phyloP scores from a whole-genome alignment of 2,329 filamentous ascomycete species.

The Talaromyces sp. region DNA sequence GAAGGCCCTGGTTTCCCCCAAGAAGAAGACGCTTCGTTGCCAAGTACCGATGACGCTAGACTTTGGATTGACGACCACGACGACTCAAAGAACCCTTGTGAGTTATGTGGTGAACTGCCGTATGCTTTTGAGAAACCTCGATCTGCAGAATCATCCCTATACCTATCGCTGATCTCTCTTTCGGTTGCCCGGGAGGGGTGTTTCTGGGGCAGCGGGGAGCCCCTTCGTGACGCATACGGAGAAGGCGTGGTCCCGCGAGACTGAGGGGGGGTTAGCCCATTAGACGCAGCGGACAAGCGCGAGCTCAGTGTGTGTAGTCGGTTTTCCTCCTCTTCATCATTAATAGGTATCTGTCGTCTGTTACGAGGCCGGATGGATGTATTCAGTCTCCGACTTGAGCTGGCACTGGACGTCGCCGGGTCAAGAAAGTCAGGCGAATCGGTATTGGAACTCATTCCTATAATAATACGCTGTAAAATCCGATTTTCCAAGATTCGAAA shows the following conservation, averaged over 20 bases:
- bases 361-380: slow-evolving; percentile 42
- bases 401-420: slow-evolving; percentile 29
- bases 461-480: slow-evolving; percentile 9
- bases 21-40: slow-evolving; percentile 31
- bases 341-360: slow-evolving; percentile 39
- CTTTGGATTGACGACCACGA: slow-evolving; percentile 48
- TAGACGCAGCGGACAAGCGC: slow-evolving; percentile 22
- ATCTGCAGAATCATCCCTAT: slow-evolving; percentile 20
- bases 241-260: slow-evolving; percentile 41
- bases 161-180: slow-evolving; percentile 13
- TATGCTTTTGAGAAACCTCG: slow-evolving; percentile 18
- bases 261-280: slow-evolving; percentile 29
- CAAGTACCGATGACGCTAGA: slow-evolving; percentile 45
- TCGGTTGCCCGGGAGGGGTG: slow-evolving; percentile 30
- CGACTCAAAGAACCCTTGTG: slow-evolving; percentile 38
- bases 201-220: slow-evolving; percentile 36
- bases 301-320: slow-evolving; percentile 21
- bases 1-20: slow-evolving; percentile 22
- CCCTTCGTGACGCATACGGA: slow-evolving; percentile 30
- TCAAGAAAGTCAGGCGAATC: slow-evolving; percentile 32
- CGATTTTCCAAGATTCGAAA: slow-evolving; percentile 7
- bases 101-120: slow-evolving; percentile 4
- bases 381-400: slow-evolving; percentile 26
- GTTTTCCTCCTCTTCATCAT: slow-evolving; percentile 32
- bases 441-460: slow-evolving; percentile 41